phyloP scores from a whole-genome alignment of 192 early-diverging fungal species.

The Entomortierella parvispora region DNA sequence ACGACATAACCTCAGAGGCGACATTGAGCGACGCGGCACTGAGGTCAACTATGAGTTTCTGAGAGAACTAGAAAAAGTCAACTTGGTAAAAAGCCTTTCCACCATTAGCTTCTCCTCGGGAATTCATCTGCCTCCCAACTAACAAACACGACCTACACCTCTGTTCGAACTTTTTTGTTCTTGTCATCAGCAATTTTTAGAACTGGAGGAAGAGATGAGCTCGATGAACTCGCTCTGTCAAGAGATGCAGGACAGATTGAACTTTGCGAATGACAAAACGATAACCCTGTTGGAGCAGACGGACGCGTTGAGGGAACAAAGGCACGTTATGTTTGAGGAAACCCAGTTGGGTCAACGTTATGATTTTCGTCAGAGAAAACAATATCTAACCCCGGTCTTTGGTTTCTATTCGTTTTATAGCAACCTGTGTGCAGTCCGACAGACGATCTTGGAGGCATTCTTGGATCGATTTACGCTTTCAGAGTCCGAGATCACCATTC shows the following conservation, averaged over 20 bases:
- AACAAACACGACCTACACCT: neutral
- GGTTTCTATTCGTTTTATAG: conserved; percentile 29
- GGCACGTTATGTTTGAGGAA: conserved; percentile 50
- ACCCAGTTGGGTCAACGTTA: neutral
- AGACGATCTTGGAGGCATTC: conserved; percentile 71
- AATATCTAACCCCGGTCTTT: too few species aligned
- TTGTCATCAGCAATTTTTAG: conserved; percentile 61
- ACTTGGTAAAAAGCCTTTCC: conserved; percentile 39
- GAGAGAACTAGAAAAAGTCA: conserved; percentile 64
- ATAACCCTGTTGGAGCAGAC: conserved; percentile 72
- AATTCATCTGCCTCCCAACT: neutral
- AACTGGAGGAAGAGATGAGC: conserved; percentile 68
- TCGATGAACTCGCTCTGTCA: conserved; percentile 66
- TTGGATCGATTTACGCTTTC: conserved; percentile 76
- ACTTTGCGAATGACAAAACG: conserved; percentile 66
- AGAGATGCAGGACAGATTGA: conserved; percentile 69
- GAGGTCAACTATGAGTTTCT: conserved; percentile 65
- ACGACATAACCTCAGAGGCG: conserved; percentile 65
- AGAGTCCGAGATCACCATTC: conserved; percentile 68
- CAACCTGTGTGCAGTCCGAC: conserved; percentile 62
- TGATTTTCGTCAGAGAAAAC: too few species aligned
- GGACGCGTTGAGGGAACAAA: conserved; percentile 67
- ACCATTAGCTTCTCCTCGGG: too few species aligned
- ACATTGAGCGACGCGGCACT: conserved; percentile 68
- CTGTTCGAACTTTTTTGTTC: neutral